These are phyloP conservation scores for Amanita inopinata DNA, from an alignment of 768 basidiomycete species.

Conservation along the genomic window DNA sequence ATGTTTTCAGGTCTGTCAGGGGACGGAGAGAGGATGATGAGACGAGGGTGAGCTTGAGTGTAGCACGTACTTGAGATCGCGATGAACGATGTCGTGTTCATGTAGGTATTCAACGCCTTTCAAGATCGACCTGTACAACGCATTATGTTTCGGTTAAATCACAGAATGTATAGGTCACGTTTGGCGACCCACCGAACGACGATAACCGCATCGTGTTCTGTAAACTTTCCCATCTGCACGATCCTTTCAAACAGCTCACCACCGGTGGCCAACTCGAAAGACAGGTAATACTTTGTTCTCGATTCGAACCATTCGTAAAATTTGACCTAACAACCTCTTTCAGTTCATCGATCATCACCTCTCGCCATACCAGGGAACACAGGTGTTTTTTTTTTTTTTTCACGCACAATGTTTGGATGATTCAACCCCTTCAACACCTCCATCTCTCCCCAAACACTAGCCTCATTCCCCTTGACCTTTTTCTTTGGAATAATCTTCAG, in stretches of 20 bases:
- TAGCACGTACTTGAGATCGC: conserved; percentile 75
- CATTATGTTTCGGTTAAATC: conserved; percentile 1
- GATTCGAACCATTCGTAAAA: conserved; percentile 98
- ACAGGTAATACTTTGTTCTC: conserved; percentile 88
- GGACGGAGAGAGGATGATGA: conserved; percentile 1
- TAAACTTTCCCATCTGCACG: conserved; percentile 78
- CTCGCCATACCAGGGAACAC: neutral
- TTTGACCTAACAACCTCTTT: conserved; percentile 55
- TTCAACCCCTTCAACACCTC: conserved; percentile 82
- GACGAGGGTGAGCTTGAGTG: neutral
- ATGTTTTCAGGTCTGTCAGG: conserved; percentile 83
- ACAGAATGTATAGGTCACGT: too few relatives aligned
- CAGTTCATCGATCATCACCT: neutral
- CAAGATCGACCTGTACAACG: conserved; percentile 55
- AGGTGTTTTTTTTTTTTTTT: neutral
- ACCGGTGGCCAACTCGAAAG: conserved; percentile 88
- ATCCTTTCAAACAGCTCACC: conserved; percentile 94
- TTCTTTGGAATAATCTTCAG: conserved; percentile 93
- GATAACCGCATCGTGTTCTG: conserved; percentile 79
- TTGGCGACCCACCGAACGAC: conserved; percentile 69
- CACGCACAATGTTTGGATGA: conserved; percentile 81
- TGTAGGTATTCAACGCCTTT: conserved; percentile 86
- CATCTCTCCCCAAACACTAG: conserved; percentile 88
- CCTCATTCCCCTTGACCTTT: conserved; percentile 87
- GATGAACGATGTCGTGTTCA: conserved; percentile 87